Evolutionary conservation across 805 yeast genomes (phyloP).

Genomic region (Pichia nakasei): DNA sequence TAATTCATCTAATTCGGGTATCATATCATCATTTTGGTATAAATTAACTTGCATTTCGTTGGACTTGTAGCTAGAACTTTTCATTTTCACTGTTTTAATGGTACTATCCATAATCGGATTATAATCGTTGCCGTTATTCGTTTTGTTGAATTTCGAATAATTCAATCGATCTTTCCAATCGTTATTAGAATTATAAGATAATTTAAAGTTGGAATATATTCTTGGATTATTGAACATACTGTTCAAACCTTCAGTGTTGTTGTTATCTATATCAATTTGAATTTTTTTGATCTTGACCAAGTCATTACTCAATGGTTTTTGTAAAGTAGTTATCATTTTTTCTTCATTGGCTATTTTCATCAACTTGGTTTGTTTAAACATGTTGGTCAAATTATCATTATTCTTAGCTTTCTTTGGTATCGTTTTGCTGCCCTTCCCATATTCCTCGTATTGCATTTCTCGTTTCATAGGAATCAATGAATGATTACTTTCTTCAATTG

Average conservation of each 20-base stretch:
- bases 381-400: constrained; percentile 1
- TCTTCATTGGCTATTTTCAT: constrained; percentile 8
- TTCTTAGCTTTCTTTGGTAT: background rate
- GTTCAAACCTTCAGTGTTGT: background rate
- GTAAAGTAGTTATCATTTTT: constrained; percentile 1
- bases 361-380: constrained; percentile 13
- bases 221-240: background rate
- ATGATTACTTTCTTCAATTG: no score
- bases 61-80: constrained; percentile 12
- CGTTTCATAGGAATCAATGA: no score
- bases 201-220: background rate
- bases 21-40: constrained; percentile 9
- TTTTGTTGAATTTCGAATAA: constrained; percentile 14
- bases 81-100: constrained; percentile 13
- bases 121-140: constrained; percentile 1
- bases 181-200: constrained; percentile 6
- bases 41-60: constrained; percentile 6
- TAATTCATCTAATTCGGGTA: constrained; percentile 6
- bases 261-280: constrained; percentile 2
- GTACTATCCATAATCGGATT: constrained; percentile 17
- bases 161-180: constrained; percentile 15
- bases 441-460: no score
- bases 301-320: background rate
- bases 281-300: constrained; percentile 10
- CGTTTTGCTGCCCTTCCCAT: background rate